These are phyloP conservation scores for Alternaria infectoria DNA, from an alignment of 2,329 filamentous ascomycete species.

Conservation along the genomic window DNA sequence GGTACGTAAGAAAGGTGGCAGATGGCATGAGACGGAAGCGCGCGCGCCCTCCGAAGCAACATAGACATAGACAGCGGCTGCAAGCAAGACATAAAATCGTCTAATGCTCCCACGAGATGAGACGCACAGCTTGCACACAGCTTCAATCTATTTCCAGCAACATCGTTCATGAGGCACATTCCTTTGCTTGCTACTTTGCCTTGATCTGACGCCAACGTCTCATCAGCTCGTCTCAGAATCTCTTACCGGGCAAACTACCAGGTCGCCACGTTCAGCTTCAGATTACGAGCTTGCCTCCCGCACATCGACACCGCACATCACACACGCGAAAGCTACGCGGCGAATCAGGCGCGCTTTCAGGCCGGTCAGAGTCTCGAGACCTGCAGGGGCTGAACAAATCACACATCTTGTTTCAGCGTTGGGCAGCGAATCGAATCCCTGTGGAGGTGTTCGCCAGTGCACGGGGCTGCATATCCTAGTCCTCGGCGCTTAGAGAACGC, in stretches of 20 bases:
- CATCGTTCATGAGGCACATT: constrained; percentile 15
- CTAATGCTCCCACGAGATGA: constrained; percentile 34
- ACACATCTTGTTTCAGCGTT: constrained; percentile 44
- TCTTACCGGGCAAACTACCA: constrained; percentile 25
- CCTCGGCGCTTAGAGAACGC: constrained; percentile 41
- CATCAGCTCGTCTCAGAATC: constrained; percentile 39
- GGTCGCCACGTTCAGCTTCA: constrained; percentile 33
- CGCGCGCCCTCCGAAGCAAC: constrained; percentile 41
- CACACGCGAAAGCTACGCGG: constrained; percentile 23
- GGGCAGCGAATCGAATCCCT: constrained; percentile 25
- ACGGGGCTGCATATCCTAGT: constrained; percentile 23
- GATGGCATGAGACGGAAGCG: constrained; percentile 43
- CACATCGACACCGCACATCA: constrained; percentile 33
- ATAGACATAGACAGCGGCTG: constrained; percentile 44
- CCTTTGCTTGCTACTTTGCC: constrained; percentile 19
- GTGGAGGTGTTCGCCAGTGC: constrained; percentile 23
- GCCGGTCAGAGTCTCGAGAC: constrained; percentile 23
- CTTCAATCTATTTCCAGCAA: constrained; percentile 30
- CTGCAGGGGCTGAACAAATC: constrained; percentile 48
- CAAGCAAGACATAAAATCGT: constrained; percentile 44
- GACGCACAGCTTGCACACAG: constrained; percentile 29
- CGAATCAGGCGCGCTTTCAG: constrained; percentile 35
- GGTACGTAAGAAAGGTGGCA: constrained; percentile 35
- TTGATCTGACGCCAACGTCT: constrained; percentile 27
- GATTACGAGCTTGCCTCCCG: constrained; percentile 30